Evolutionary conservation across 495 filamentous ascomycete genomes (phyloP).

Genomic region (Bacidia rubella): DNA sequence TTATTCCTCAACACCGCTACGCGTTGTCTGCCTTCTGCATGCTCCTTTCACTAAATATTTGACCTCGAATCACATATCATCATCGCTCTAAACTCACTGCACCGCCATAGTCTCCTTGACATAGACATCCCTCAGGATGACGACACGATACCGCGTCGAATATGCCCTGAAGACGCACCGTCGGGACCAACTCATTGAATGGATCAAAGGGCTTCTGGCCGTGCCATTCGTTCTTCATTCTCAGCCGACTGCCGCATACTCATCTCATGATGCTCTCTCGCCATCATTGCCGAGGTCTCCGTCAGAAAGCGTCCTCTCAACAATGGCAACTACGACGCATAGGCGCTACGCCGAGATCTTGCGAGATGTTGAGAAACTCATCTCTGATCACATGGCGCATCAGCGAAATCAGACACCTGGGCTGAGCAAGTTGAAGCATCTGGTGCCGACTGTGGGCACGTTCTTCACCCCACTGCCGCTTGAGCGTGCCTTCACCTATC

Average conservation of each 20-base stretch:
- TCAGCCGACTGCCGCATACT: conserved; percentile 74
- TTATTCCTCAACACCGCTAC: too few species aligned
- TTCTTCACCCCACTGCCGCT: conserved; percentile 86
- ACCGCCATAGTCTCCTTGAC: background rate
- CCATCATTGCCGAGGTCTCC: too few species aligned
- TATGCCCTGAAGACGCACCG: conserved; percentile 23
- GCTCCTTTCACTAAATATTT: too few species aligned
- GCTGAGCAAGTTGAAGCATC: conserved; percentile 81
- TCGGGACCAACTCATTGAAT: conserved; percentile 38
- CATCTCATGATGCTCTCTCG: conserved; percentile 32
- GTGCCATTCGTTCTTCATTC: conserved; percentile 96
- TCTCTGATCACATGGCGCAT: conserved; percentile 79
- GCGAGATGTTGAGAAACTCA: conserved; percentile 79
- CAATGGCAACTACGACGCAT: conserved; percentile 47
- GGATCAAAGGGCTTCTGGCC: conserved; percentile 75
- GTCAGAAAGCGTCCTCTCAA: too few species aligned
- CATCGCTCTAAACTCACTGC: too few species aligned
- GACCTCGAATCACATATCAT: too few species aligned
- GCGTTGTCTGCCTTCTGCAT: too few species aligned
- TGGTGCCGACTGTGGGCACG: conserved; percentile 75
- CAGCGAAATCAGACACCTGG: conserved; percentile 45
- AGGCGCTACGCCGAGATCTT: conserved; percentile 89
- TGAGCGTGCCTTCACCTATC: conserved; percentile 79
- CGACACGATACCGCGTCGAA: conserved; percentile 81
- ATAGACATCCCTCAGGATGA: conserved; percentile 42